These are phyloP conservation scores for Peziza echinospora DNA, from an alignment of 495 filamentous ascomycete species.

Conservation along the genomic window DNA sequence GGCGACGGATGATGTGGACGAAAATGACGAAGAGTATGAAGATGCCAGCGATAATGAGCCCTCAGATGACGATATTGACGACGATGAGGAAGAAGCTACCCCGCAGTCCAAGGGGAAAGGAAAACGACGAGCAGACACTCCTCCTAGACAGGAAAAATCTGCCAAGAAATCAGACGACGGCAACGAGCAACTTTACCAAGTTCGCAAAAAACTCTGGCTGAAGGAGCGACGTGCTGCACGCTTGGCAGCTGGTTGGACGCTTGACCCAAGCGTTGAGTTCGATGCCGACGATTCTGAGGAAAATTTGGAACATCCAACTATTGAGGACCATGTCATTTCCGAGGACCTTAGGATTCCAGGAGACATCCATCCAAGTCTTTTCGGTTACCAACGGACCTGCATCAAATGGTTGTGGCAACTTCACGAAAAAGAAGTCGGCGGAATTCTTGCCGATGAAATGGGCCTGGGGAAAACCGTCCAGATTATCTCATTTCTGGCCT, in stretches of 20 bases:
- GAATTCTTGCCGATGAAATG: slow-evolving; percentile 96
- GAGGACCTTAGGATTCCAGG: slow-evolving; percentile 64
- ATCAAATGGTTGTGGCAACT: slow-evolving; percentile 95
- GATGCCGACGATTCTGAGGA: too few relatives aligned
- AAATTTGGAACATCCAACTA: slow-evolving; percentile 63
- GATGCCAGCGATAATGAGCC: neutral
- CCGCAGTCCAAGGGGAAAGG: slow-evolving; percentile 15
- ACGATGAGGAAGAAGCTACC: neutral
- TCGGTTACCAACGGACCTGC: slow-evolving; percentile 87
- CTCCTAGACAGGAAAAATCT: slow-evolving; percentile 22
- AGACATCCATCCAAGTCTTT: slow-evolving; percentile 73
- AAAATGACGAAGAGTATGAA: neutral
- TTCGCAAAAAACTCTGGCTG: slow-evolving; percentile 54
- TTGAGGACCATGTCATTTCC: slow-evolving; percentile 43
- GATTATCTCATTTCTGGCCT: slow-evolving; percentile 73
- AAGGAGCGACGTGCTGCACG: slow-evolving; percentile 42
- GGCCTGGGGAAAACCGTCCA: slow-evolving; percentile 93
- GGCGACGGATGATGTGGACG: neutral
- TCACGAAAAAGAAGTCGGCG: slow-evolving; percentile 68
- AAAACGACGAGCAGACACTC: slow-evolving; percentile 38
- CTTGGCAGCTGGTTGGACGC: too few relatives aligned
- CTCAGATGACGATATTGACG: neutral
- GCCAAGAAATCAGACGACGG: slow-evolving; percentile 47
- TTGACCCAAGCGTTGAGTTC: too few relatives aligned
- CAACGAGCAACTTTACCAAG: slow-evolving; percentile 63